Evolutionary conservation across 2,329 filamentous ascomycete genomes (phyloP).

Genomic region (Ophiostoma piceae): DNA sequence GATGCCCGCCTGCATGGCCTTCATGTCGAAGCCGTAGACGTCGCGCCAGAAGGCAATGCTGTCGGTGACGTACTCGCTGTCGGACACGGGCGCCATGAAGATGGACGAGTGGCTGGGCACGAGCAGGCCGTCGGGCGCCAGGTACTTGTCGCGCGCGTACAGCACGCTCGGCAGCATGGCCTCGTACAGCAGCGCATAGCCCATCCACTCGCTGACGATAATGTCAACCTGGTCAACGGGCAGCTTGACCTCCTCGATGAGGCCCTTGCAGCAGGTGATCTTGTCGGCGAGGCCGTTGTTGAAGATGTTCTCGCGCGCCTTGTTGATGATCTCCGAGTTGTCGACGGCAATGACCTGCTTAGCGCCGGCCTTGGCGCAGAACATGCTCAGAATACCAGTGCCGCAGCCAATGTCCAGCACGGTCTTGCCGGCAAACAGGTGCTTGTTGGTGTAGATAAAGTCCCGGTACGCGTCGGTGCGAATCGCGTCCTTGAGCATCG

Average conservation of each 20-base stretch:
- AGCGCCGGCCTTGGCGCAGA: slow-evolving; percentile 86
- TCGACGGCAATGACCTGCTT: slow-evolving; percentile 85
- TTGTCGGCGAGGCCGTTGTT: slow-evolving; percentile 68
- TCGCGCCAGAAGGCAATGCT: slow-evolving; percentile 82
- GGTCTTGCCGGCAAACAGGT: slow-evolving; percentile 77
- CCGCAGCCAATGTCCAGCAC: slow-evolving; percentile 90
- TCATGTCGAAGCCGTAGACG: slow-evolving; percentile 94
- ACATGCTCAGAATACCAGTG: slow-evolving; percentile 81
- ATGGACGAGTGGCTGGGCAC: slow-evolving; percentile 81
- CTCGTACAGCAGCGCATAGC: slow-evolving; percentile 87
- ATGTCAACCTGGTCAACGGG: slow-evolving; percentile 82
- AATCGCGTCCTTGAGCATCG: slow-evolving; percentile 86
- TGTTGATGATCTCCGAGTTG: slow-evolving; percentile 83
- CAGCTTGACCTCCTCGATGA: slow-evolving; percentile 78
- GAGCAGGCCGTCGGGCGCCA: slow-evolving; percentile 73
- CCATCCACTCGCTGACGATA: slow-evolving; percentile 98
- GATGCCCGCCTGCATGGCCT: slow-evolving; percentile 77
- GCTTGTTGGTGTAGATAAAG: slow-evolving; percentile 89
- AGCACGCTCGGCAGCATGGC: slow-evolving; percentile 93
- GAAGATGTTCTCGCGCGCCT: slow-evolving; percentile 78
- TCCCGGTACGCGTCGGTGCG: slow-evolving; percentile 90
- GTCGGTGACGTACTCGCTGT: slow-evolving; percentile 70
- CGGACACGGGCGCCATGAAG: slow-evolving; percentile 73
- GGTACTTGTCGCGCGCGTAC: slow-evolving; percentile 79
- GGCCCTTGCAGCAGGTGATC: slow-evolving; percentile 76